Percentiles rank a stretch among this genome's conserved stretches.
These are phyloP conservation scores for peach (Prunus persica) DNA, from an alignment of 306 rosid species.

Conservation along the genomic window Prunus_persica_NCBIv2 NC_034011.1:7564501-7565000, in stretches of 20 bases:
- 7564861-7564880: too few species aligned
- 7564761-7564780: neutral
- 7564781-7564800: neutral
- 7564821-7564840: neutral
- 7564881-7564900: neutral
- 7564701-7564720: constrained; percentile 52
- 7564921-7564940: too few species aligned
- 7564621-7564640: constrained; percentile 48
- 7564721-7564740: neutral
- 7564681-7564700: constrained; percentile 75
- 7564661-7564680: constrained; percentile 48
- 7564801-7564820: neutral
- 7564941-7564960: too few species aligned
- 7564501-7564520: neutral
- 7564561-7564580: neutral
- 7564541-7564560: neutral
- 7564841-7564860: neutral
- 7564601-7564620: constrained; percentile 11
- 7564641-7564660: constrained; percentile 77
- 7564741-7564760: neutral
- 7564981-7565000: neutral
- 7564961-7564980: neutral
- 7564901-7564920: neutral
- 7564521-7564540: neutral
- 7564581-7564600: constrained; percentile 4